Evolutionary conservation across 345 rosid species (phyloP).

Genomic region (Populus nigra): DNA sequence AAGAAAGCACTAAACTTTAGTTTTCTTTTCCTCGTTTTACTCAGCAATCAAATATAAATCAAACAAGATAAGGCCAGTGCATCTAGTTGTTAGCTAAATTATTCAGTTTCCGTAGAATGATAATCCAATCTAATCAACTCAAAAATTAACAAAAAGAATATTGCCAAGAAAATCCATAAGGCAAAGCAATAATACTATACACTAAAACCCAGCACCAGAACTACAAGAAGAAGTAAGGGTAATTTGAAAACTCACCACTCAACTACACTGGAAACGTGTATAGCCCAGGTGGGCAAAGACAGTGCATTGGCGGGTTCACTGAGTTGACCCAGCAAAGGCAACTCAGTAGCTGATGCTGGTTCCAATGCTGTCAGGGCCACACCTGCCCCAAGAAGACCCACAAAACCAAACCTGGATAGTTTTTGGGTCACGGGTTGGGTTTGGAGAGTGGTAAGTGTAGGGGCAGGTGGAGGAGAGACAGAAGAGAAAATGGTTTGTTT

Average conservation of each 20-base stretch:
- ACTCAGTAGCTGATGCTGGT: constrained; percentile 50
- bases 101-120: not conserved
- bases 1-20: not conserved
- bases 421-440: constrained; percentile 4
- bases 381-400: constrained; percentile 57
- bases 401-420: not conserved
- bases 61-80: not conserved
- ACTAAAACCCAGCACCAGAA: not conserved
- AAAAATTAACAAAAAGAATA: not conserved
- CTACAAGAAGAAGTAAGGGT: too few relatives aligned
- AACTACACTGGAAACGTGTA: constrained; percentile 87
- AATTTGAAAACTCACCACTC: constrained; percentile 57
- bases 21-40: not conserved
- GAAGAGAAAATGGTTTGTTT: constrained; percentile 13
- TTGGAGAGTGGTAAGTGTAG: not conserved
- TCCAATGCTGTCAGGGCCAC: constrained; percentile 45
- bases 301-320: constrained; percentile 83
- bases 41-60: not conserved
- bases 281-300: constrained; percentile 89
- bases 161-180: not conserved
- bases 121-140: not conserved
- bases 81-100: not conserved
- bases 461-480: constrained; percentile 8
- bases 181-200: not conserved
- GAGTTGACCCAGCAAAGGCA: constrained; percentile 47